phyloP scores from a whole-genome alignment of 2,329 filamentous ascomycete species.

The Exophiala sp. region DNA sequence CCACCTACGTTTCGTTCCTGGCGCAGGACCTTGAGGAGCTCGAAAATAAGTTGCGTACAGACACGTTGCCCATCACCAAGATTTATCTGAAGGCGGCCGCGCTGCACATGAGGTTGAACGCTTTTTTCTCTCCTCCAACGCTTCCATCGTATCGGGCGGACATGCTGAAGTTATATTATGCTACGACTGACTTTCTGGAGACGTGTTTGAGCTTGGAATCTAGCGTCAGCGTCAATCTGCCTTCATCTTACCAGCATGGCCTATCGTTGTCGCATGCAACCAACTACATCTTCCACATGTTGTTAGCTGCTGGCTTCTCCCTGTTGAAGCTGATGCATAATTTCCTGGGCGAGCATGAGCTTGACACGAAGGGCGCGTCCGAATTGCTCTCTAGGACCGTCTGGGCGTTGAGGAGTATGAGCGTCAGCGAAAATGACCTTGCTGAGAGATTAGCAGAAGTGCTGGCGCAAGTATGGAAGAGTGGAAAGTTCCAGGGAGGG shows the following conservation, averaged over 20 bases:
- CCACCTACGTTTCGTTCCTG: conserved; percentile 42
- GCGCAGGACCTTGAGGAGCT: conserved; percentile 45
- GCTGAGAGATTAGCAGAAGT: conserved; percentile 60
- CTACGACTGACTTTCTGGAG: conserved; percentile 45
- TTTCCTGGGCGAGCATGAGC: conserved; percentile 50
- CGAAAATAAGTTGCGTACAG: conserved; percentile 46
- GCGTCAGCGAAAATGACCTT: conserved; percentile 58
- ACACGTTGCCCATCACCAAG: conserved; percentile 42
- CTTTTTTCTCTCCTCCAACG: conserved; percentile 46
- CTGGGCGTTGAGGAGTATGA: conserved; percentile 54
- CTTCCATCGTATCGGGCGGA: conserved; percentile 44
- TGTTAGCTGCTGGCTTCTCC: conserved; percentile 59
- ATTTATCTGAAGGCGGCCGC: conserved; percentile 44
- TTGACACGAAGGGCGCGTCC: conserved; percentile 49
- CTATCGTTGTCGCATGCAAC: conserved; percentile 49
- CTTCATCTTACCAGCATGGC: conserved; percentile 29
- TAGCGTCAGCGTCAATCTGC: conserved; percentile 35
- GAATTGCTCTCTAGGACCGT: conserved; percentile 55
- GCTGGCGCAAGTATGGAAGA: conserved; percentile 59
- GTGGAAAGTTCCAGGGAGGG: conserved; percentile 35
- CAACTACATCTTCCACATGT: conserved; percentile 62
- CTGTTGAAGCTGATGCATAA: conserved; percentile 61
- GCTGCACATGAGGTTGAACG: conserved; percentile 45
- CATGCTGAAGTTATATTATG: conserved; percentile 42
- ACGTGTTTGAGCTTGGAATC: conserved; percentile 40